Base-by-base conservation (phyloP, 2,329 filamentous ascomycete species). In the Microcyclospora pomicola region DNA sequence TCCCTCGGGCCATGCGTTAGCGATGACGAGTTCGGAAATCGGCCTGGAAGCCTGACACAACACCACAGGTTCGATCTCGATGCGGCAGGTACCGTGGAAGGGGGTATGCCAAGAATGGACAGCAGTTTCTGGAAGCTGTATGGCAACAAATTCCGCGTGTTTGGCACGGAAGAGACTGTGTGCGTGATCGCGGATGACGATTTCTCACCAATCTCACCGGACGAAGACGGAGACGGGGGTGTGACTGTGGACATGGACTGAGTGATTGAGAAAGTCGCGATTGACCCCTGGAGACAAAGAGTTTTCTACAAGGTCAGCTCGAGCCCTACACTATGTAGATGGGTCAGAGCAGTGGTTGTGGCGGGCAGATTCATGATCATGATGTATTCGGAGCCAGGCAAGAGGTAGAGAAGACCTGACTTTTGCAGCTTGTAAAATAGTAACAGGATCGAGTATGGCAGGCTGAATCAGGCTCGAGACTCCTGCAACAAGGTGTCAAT, bases 121-220 rank as follows among this genome's bases (percentile, higher is more conserved):
- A 61, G 61, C 4, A 55, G 61, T 12, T 77, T 78, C 49, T 79
- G 75, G 75, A 49, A 56, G 3, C 53, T 66, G 9, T 75, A 76
- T 51, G 69, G 69, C 1, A 78, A 78, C 46, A 72, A 66, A 44
- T 51, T 78, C 39, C 61, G 74, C 30, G 67, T 75, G 1, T 78
- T 76, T 58, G 75, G 73, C 2, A 77, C 73, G 0, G 49, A 64
- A 34, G 73, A 79, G 52, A 62, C 61, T 19, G 54, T 69, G 5
- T 70, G 60, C 34, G 42, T 42, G 32, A 42, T 58, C 12, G 49
- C 52, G 34, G 34, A 11, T 13, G 37, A 32, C 19, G 19, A 24
- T 7, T 24, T 7, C 5, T 4, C 7, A 24, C 5, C 19, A 7
- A 24, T 24, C 19, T 24, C 19, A 5, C 19, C 19, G 6, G 11